Percentiles rank a stretch among this genome's conserved stretches.
Conservation (phyloP, 163 green algal genomes). For the Prototheca wickerhamii region DNA sequence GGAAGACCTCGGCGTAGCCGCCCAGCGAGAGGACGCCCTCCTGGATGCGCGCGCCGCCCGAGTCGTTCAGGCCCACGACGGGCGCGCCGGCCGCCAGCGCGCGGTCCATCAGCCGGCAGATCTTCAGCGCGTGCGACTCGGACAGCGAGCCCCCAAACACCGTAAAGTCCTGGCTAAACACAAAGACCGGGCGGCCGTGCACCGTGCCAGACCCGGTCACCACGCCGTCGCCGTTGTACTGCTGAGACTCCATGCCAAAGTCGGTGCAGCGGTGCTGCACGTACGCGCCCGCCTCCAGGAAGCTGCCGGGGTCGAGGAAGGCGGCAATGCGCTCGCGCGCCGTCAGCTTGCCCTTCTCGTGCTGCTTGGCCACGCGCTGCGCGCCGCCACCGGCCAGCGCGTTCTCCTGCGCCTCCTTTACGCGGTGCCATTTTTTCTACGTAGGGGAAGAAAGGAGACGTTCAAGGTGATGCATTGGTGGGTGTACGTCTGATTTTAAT, state of each 20-base stretch:
- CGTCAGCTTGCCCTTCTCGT: slow-evolving; percentile 54
- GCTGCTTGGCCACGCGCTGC: slow-evolving; percentile 41
- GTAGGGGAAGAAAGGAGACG: not conserved
- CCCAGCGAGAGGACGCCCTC: slow-evolving; percentile 56
- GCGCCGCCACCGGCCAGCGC: slow-evolving; percentile 33
- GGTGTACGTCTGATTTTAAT: not conserved
- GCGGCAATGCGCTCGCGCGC: slow-evolving; percentile 48
- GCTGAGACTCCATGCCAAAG: slow-evolving; percentile 54
- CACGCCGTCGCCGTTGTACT: slow-evolving; percentile 41
- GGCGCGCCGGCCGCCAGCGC: slow-evolving; percentile 41
- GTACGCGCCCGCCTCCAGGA: slow-evolving; percentile 47
- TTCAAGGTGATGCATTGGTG: not conserved
- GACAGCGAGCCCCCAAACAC: slow-evolving; percentile 54
- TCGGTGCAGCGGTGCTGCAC: slow-evolving; percentile 58
- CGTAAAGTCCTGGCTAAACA: slow-evolving; percentile 53
- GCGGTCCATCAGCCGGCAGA: slow-evolving; percentile 49
- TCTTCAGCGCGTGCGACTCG: slow-evolving; percentile 59
- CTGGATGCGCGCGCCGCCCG: slow-evolving; percentile 57
- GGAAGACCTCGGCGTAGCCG: slow-evolving; percentile 23
- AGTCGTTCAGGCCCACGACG: slow-evolving; percentile 61
- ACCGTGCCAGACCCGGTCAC: slow-evolving; percentile 50
- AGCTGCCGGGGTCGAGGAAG: slow-evolving; percentile 47
- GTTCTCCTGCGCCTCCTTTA: slow-evolving; percentile 9
- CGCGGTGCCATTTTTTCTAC: slow-evolving; percentile 21
- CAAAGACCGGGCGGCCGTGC: slow-evolving; percentile 32